Evolutionary conservation across 345 rosid genomes (phyloP), one percentile per base, ranked within the genome.

Genomic region (Kandelia obovata): DNA sequence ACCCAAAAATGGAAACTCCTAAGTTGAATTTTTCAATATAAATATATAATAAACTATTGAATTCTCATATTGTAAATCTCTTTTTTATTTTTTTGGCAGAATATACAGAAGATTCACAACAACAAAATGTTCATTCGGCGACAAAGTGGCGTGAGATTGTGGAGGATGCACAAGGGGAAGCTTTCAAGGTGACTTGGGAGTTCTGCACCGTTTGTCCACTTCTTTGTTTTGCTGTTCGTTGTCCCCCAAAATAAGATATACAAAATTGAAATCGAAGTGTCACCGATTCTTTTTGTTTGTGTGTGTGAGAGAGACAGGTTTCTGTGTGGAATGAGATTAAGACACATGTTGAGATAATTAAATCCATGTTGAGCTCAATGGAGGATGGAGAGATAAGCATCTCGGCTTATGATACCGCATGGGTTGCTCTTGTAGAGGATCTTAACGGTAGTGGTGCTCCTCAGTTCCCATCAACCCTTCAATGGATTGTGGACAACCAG

Each of bases 361-460:
- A 84, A 52, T 62, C 76, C 7, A 82, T 88, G 72, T 67, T 95
- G 86, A 74, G 71, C 21, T 79, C 85, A 30, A 78, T 92, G 91
- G 88, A 81, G 34, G 98, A 96, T 58, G 99, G 99, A 28, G 95
- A 96, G 73, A 92, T 90, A 71, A 89, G 83, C 56, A 69, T 83
- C 32, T 96, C 99, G 16, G 92, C 99, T 9, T 96, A 96, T 46
- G 99, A 96, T 73, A 96, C 99, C 2, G 97, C 98, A 1, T 96
- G 99, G 99, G 99, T 92, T 23, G 98, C 97, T 57, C 80, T 96
- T 7, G 84, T 92, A 0, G 80, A 92, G 65, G 89, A 82, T 60
- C 73, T 82, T 7, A 11, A 77, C 0, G 87, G 84, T n/a, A 74
- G 81, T 37, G 82, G 85, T 9, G 37, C 66, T 58, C 99, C 99